Percentiles rank a stretch among this genome's conserved stretches.
phyloP scores from a whole-genome alignment of 306 rosid genomes.

The Pyrus pyrifolia region DNA sequence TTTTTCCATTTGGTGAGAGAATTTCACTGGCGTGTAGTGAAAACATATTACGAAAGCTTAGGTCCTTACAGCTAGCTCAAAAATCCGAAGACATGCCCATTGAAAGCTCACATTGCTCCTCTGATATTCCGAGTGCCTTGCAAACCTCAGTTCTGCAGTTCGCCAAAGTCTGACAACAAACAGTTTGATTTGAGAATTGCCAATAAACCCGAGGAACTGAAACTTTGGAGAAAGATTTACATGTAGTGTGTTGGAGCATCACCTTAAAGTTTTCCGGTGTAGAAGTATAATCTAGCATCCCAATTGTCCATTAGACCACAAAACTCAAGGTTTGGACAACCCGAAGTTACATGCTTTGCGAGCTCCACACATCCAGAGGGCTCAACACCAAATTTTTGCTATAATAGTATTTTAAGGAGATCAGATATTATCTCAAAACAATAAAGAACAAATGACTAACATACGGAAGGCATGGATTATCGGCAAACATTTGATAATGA shows the following conservation, averaged over 20 bases:
- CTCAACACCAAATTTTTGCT: slow-evolving; percentile 91
- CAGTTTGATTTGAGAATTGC: slow-evolving; percentile 13
- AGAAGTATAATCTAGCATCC: slow-evolving; percentile 83
- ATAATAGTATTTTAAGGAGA: slow-evolving; percentile 8
- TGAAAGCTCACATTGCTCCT: slow-evolving; percentile 74
- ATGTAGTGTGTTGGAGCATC: neutral
- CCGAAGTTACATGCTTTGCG: slow-evolving; percentile 57
- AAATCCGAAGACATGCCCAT: slow-evolving; percentile 98
- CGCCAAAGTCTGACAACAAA: slow-evolving; percentile 46
- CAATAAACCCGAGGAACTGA: slow-evolving; percentile 4
- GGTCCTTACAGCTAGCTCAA: slow-evolving; percentile 84
- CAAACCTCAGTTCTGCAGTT: slow-evolving; percentile 77
- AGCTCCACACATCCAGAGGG: slow-evolving; percentile 71
- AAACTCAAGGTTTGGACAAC: slow-evolving; percentile 75
- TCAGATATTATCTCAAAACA: neutral
- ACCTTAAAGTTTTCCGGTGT: slow-evolving; percentile 96
- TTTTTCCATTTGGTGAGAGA: neutral
- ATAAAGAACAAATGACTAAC: neutral
- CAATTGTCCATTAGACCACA: slow-evolving; percentile 93
- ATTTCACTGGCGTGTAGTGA: no score
- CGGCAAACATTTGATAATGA: neutral
- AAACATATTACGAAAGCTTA: neutral
- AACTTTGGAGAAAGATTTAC: neutral
- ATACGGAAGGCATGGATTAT: neutral
- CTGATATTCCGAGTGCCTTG: slow-evolving; percentile 60